phyloP scores from a whole-genome alignment of 140 eudicot species.

The Artemisia princeps region DNA sequence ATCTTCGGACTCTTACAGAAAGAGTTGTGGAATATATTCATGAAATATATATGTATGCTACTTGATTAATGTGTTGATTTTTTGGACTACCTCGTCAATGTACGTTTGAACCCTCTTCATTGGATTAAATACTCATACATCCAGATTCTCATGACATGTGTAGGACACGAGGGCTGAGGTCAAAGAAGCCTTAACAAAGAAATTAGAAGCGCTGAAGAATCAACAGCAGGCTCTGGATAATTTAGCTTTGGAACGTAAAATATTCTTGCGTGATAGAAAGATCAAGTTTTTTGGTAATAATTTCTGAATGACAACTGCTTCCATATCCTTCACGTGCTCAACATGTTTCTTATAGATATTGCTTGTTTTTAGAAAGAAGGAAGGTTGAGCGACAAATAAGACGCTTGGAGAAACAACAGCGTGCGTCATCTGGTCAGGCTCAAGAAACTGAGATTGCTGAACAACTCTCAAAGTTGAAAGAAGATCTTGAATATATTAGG shows the following conservation, averaged over 20 bases:
- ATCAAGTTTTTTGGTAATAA: slow-evolving; percentile 75
- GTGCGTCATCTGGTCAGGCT: slow-evolving; percentile 51
- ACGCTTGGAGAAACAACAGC: slow-evolving; percentile 82
- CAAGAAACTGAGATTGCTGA: slow-evolving; percentile 61
- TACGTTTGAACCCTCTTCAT: slow-evolving; percentile 5
- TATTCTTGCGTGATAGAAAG: slow-evolving; percentile 71
- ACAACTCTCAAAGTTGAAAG: slow-evolving; percentile 67
- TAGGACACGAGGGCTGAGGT: slow-evolving; percentile 82
- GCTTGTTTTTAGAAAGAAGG: slow-evolving; percentile 61
- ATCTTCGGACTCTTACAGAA: neutral
- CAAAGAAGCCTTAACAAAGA: slow-evolving; percentile 62
- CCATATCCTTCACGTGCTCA: slow-evolving; percentile 3
- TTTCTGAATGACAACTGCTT: slow-evolving; percentile 1
- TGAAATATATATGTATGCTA: slow-evolving; percentile 1
- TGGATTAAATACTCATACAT: slow-evolving; percentile 14
- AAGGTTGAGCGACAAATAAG: slow-evolving; percentile 78
- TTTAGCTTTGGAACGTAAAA: slow-evolving; percentile 69
- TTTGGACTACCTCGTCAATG: neutral
- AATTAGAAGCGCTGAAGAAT: slow-evolving; percentile 72
- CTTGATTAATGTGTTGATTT: slow-evolving; percentile 3
- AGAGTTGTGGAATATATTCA: slow-evolving; percentile 8
- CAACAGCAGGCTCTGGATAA: slow-evolving; percentile 60
- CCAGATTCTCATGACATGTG: slow-evolving; percentile 9
- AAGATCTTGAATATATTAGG: slow-evolving; percentile 92
- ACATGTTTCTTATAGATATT: slow-evolving; percentile 5